These are phyloP conservation scores for Hordeum pubiflorum DNA, from an alignment of 202 grass and related monocot species.

Conservation along the genomic window DNA sequence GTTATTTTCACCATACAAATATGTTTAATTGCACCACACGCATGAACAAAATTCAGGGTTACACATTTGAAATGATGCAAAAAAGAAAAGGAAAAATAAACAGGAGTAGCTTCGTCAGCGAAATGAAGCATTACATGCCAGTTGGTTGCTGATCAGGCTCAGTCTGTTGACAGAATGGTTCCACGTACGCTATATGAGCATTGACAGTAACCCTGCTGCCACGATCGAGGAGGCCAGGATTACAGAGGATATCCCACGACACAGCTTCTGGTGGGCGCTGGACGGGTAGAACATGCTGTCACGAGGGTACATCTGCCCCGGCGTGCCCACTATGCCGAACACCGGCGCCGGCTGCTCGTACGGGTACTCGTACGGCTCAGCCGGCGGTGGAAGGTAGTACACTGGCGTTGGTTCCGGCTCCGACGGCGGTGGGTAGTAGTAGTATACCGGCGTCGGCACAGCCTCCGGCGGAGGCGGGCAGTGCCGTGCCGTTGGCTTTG, in stretches of 20 bases:
- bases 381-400: constrained; percentile 17
- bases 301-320: constrained; percentile 32
- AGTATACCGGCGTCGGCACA: constrained; percentile 1
- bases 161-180: not conserved
- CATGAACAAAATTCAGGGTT: not conserved
- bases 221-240: not conserved
- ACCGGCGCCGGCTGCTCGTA: constrained; percentile 20
- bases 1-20: not conserved
- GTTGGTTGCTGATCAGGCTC: not conserved
- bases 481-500: too few relatives aligned
- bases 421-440: constrained; percentile 32
- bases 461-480: too few relatives aligned
- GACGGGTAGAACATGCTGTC: constrained; percentile 21
- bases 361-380: constrained; percentile 26
- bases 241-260: not conserved
- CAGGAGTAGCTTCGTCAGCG: not conserved
- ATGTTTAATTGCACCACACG: not conserved
- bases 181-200: not conserved
- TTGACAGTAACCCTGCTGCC: not conserved
- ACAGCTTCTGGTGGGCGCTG: not conserved
- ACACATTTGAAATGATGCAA: not conserved
- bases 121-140: not conserved
- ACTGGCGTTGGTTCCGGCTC: not conserved
- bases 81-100: not conserved
- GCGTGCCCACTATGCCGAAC: not conserved